Base-by-base conservation (phyloP, 1,284 basidiomycete species). In the Serendipita sp. region DNA sequence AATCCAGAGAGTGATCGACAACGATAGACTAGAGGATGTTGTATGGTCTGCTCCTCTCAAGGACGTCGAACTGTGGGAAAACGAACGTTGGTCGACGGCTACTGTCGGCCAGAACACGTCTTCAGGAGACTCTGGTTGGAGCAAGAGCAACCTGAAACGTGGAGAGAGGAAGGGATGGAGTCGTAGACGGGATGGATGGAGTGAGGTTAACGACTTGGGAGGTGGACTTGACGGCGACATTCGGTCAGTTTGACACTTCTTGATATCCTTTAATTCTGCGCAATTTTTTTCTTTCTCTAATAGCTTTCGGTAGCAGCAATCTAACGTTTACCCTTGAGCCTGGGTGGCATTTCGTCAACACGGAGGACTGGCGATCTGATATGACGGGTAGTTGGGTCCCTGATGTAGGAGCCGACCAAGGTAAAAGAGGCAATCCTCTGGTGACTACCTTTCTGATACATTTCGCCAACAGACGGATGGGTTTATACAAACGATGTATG, bases 11-110 rank as follows among this genome's bases (percentile, higher is more conserved):
- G 53, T 82, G 1, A 69, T 83, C 6, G 85, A 90, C 67, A 75
- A 89, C 65, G 84, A 88, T 66, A 75, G 74, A 22, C 76, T 90
- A 2, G 74, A 77, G 5, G 85, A 88, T 68, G 72, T 70, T 26
- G 80, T 80, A 61, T 88, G 85, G 84, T 74, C 72, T 1, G 75
- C 81, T 1, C 79, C 83, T 67, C 77, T 84, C 70, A 71, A 79
- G 2, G 79, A 83, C 50, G 85, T 90, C 5, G 84, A 88, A 69
- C 70, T 89, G 15, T 89, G 80, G 76, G 88, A 90, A 75, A 90
- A 89, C 70, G 85, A 90, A 70, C 76, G 87, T 15, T 82, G 79
- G 74, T 72, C 64, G 1, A 64, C 67, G 1, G 63, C 53, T 35
- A 58, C 53, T 32, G 26, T 8, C 15, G 53, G 26, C 10, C 15